Conservation (phyloP, 177 flowering plant species). For the Tripterygium wilfordii region DNA sequence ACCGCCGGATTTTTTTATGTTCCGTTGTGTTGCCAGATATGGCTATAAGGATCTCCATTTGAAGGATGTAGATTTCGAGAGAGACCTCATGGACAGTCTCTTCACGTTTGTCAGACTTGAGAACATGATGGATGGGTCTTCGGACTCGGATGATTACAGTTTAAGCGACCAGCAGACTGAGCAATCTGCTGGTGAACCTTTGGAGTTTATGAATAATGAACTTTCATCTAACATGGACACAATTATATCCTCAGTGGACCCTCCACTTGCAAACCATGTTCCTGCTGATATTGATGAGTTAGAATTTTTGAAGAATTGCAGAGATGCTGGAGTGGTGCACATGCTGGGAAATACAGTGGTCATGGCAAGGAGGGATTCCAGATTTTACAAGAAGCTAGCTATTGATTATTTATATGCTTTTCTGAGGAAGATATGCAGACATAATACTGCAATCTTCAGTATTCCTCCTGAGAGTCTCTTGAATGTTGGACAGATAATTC, state of each 20-base stretch:
- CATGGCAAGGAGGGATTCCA: slow-evolving; percentile 49
- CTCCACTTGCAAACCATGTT: slow-evolving; percentile 10
- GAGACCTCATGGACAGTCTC: slow-evolving; percentile 62
- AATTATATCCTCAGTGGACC: slow-evolving; percentile 46
- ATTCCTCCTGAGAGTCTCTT: slow-evolving; percentile 75
- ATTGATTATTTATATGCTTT: slow-evolving; percentile 69
- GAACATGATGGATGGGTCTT: slow-evolving; percentile 69
- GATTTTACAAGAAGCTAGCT: slow-evolving; percentile 46
- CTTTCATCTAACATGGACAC: slow-evolving; percentile 24
- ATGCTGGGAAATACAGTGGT: slow-evolving; percentile 70
- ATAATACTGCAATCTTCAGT: slow-evolving; percentile 63
- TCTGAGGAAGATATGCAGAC: slow-evolving; percentile 69
- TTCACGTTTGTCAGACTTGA: slow-evolving; percentile 64
- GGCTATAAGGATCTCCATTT: slow-evolving; percentile 86
- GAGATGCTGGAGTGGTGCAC: slow-evolving; percentile 75
- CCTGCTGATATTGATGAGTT: slow-evolving; percentile 46
- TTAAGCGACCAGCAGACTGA: slow-evolving; percentile 38
- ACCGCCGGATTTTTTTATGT: slow-evolving; percentile 78
- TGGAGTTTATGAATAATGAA: slow-evolving; percentile 19
- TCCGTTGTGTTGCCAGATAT: slow-evolving; percentile 79
- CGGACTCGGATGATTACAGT: slow-evolving; percentile 63
- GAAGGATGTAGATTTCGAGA: slow-evolving; percentile 76
- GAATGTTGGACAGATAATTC: slow-evolving; percentile 71
- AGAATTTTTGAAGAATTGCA: slow-evolving; percentile 52
- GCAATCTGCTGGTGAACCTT: slow-evolving; percentile 22